Conservation (phyloP, 257 asterid species). For the Verbascum thapsus region DNA sequence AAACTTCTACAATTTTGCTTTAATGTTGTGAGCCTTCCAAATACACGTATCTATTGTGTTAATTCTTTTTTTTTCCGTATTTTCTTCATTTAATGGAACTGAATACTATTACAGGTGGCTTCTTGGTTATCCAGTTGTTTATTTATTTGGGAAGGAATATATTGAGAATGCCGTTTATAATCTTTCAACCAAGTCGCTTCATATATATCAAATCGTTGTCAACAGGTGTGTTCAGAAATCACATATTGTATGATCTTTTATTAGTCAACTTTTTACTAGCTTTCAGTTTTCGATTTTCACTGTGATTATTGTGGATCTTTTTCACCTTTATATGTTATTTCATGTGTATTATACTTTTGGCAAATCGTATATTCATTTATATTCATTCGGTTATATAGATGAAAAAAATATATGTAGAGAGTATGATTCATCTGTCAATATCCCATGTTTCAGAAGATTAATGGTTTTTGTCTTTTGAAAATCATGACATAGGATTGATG, state of each 20-base stretch:
- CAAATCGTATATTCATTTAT: neutral
- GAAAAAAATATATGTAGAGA: neutral
- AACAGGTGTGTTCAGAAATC: slow-evolving; percentile 38
- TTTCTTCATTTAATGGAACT: slow-evolving; percentile 6
- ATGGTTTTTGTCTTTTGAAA: slow-evolving; percentile 21
- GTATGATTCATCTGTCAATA: neutral
- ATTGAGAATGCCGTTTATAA: slow-evolving; percentile 55
- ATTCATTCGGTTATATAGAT: neutral
- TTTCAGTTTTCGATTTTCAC: neutral
- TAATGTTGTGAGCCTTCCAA: neutral
- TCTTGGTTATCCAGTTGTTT: slow-evolving; percentile 69
- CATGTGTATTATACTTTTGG: slow-evolving; percentile 4
- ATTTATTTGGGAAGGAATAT: slow-evolving; percentile 49
- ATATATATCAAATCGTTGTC: slow-evolving; percentile 52
- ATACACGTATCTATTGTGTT: neutral
- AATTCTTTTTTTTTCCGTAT: no score
- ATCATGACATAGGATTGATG: slow-evolving; percentile 3
- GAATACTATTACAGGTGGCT: slow-evolving; percentile 49
- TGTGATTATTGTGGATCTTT: neutral
- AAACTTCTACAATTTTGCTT: no score
- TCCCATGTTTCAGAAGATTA: slow-evolving; percentile 20
- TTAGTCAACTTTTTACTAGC: slow-evolving; percentile 9
- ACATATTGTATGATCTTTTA: neutral
- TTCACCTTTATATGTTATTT: slow-evolving; percentile 3
- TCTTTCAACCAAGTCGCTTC: slow-evolving; percentile 61